Evolutionary conservation across 495 filamentous ascomycete genomes (phyloP), one percentile per base, ranked within the genome.

Genomic region (Talaromyces trachyspermus): DNA sequence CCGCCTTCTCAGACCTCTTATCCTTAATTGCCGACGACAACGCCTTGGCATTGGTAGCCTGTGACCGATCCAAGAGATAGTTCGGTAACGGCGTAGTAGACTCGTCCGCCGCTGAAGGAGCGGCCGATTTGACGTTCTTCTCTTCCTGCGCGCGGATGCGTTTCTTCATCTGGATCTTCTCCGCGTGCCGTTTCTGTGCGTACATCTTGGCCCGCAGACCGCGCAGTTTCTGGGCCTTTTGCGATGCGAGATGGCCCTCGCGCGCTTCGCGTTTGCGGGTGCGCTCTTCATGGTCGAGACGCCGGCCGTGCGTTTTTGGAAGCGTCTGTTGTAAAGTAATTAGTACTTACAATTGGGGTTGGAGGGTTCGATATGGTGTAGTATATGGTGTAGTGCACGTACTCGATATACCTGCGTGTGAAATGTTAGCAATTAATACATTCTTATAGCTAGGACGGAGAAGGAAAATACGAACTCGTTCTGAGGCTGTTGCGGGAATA

Each of bases 151-250:
- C 83, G 66, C 84, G 85, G 78, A 98, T 95, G 57, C 81, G 75
- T 79, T 98, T 96, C 68, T 86, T 85, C 86, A 98, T 91, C 80
- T 96, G 90, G 64, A 99, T 97, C 84, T 99, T 99, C 71, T 97
- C 87, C 58, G 85, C 79, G 69, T 89, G 88, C 32, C 92, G 79
- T 78, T 92, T 86, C 75, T 95, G 86, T 64, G 88, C 84, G 74
- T 95, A 86, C 59, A 95, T 76, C 75, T 99, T 99, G 57, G 92
- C 92, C 51, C 88, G 75, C 55, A 96, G 78, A 52, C 94, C 92
- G 50, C 82, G 81, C 55, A 96, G 77, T 63, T 89, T 95, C 71
- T 96, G 90, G 12, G 92, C 87, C 68, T 95, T 79, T 55, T 89
- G 71, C 38, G 86, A 90, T 45, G 76, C 75, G 69, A 87, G 82